phyloP scores from a whole-genome alignment of 441 rosid species.

The Bruguiera hainesii region DNA sequence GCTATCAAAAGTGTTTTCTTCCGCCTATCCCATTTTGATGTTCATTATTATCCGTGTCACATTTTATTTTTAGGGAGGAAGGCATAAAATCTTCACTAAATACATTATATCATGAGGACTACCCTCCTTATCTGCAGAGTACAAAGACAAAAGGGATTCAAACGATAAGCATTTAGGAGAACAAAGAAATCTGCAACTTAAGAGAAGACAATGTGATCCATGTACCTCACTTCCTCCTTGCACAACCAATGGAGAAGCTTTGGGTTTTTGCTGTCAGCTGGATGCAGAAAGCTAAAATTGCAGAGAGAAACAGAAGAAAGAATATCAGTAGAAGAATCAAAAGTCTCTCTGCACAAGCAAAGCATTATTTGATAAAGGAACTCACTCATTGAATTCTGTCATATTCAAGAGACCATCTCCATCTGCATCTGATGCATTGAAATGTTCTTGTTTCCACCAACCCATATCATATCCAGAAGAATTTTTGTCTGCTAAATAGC shows the following conservation, averaged over 20 bases:
- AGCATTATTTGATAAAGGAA: not conserved
- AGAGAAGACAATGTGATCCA: conserved; percentile 13
- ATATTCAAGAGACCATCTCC: conserved; percentile 85
- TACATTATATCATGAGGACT: not conserved
- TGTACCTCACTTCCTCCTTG: conserved; percentile 93
- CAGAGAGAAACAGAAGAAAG: not conserved
- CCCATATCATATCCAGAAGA: conserved; percentile 84
- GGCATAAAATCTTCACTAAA: not conserved
- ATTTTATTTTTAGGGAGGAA: not conserved
- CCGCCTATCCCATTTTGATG: too few species aligned
- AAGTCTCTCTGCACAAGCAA: too few species aligned
- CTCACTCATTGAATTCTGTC: conserved; percentile 96
- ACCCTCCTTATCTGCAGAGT: not conserved
- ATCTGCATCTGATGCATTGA: conserved; percentile 88
- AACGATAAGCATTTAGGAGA: not conserved
- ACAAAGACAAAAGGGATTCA: not conserved
- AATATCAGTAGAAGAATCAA: conserved; percentile 17
- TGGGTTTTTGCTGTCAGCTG: conserved; percentile 83
- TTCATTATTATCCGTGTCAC: too few species aligned
- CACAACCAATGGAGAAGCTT: conserved; percentile 75
- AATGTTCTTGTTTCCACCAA: conserved; percentile 98
- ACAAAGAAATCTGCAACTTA: not conserved
- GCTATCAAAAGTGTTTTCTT: too few species aligned
- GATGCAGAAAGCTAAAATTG: conserved; percentile 79
- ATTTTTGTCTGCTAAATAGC: conserved; percentile 39